phyloP scores from a whole-genome alignment of 2,329 filamentous ascomycete genomes.

The Emergomyces africanus region DNA sequence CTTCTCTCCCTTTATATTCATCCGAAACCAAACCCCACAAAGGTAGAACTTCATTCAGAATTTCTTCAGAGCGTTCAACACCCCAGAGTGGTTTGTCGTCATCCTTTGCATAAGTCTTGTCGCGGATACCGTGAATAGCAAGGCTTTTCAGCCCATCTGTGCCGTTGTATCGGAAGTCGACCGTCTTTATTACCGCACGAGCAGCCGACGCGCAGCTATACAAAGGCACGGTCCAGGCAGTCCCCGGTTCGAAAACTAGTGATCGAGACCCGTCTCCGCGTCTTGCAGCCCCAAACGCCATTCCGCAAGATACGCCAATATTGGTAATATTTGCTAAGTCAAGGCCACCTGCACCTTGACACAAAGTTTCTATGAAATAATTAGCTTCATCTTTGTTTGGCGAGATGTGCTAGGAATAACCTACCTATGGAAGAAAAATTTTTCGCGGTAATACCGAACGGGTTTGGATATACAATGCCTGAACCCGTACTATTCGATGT shows the following conservation, averaged over 20 bases:
- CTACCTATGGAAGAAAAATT: slow-evolving; percentile 18
- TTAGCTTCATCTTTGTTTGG: slow-evolving; percentile 5
- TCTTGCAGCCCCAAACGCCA: slow-evolving; percentile 29
- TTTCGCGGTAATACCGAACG: slow-evolving; percentile 15
- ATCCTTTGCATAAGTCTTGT: slow-evolving; percentile 25
- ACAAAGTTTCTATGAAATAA: slow-evolving; percentile 13
- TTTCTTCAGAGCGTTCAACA: slow-evolving; percentile 23
- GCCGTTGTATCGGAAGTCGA: slow-evolving; percentile 32
- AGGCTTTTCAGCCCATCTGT: slow-evolving; percentile 26
- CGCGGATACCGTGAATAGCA: slow-evolving; percentile 19
- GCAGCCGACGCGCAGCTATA: slow-evolving; percentile 33
- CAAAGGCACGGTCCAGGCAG: slow-evolving; percentile 31
- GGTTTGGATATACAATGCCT: slow-evolving; percentile 17
- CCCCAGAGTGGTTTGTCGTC: slow-evolving; percentile 25
- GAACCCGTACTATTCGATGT: slow-evolving; percentile 2
- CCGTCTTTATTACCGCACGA: slow-evolving; percentile 35
- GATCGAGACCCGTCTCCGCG: slow-evolving; percentile 23
- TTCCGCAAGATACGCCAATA: slow-evolving; percentile 28
- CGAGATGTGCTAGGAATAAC: neutral
- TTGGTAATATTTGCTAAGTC: slow-evolving; percentile 33
- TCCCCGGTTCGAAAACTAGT: slow-evolving; percentile 28
- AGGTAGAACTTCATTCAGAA: slow-evolving; percentile 16
- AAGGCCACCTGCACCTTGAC: slow-evolving; percentile 17
- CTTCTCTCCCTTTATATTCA: slow-evolving; percentile 17
- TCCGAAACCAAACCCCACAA: slow-evolving; percentile 32